Percentiles rank a stretch among this genome's conserved stretches.
These are phyloP conservation scores for Willaertia magna DNA, from an alignment of 208 protist genomes.

Conservation along the genomic window DNA sequence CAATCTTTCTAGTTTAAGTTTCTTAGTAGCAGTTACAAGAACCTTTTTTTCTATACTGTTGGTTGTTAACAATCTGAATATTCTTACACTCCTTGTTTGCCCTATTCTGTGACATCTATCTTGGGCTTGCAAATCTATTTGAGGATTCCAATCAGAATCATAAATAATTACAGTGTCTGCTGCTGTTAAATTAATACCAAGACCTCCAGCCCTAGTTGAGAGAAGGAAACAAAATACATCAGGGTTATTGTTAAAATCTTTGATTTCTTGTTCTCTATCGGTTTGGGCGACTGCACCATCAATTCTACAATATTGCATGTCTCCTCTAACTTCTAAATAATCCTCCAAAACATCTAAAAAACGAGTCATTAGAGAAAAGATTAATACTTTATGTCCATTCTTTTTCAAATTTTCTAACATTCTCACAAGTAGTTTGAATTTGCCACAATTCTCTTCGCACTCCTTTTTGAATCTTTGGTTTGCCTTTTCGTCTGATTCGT, in stretches of 20 bases:
- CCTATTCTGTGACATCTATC: slow-evolving; percentile 49
- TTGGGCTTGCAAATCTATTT: slow-evolving; percentile 58
- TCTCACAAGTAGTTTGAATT: slow-evolving; percentile 23
- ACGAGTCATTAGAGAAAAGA: slow-evolving; percentile 27
- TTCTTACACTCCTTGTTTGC: slow-evolving; percentile 43
- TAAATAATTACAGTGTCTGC: slow-evolving; percentile 48
- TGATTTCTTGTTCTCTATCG: slow-evolving; percentile 11
- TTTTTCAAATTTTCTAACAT: slow-evolving; percentile 23
- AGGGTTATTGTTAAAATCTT: slow-evolving; percentile 7
- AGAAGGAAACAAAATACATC: slow-evolving; percentile 19
- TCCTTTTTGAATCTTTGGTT: slow-evolving; percentile 6
- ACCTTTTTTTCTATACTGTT: slow-evolving; percentile 49
- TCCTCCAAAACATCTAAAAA: slow-evolving; percentile 36
- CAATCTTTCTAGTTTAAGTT: slow-evolving; percentile 41
- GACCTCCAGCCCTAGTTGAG: slow-evolving; percentile 13
- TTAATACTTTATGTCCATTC: slow-evolving; percentile 29
- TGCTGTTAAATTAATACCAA: slow-evolving; percentile 18
- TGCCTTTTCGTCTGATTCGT: background rate
- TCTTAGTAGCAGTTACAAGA: slow-evolving; percentile 42
- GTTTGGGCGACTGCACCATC: slow-evolving; percentile 38
- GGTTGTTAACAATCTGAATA: slow-evolving; percentile 59
- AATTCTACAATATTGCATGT: slow-evolving; percentile 63
- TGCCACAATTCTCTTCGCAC: slow-evolving; percentile 12
- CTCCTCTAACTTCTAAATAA: slow-evolving; percentile 56
- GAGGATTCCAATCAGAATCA: slow-evolving; percentile 65